Evolutionary conservation across 2,329 filamentous ascomycete species (phyloP), one percentile per base, ranked within the genome.

Genomic region (Aspergillus piperis): DNA sequence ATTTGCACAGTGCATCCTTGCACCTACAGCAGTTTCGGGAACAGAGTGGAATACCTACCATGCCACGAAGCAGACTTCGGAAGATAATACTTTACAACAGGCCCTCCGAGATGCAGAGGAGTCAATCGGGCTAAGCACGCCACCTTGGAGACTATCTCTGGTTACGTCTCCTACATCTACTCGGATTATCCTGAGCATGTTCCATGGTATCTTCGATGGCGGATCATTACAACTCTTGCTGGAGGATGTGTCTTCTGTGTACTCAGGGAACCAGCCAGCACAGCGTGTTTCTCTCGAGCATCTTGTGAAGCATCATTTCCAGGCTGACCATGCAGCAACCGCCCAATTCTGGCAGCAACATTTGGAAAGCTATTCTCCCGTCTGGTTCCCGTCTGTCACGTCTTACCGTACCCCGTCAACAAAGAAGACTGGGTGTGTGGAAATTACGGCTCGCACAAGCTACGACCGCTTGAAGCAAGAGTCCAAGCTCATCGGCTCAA

Each of bases 131-230:
- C 44, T 71, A n/a, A 53, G 32, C 15, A 51, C 30, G 3, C 63
- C 62, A 2, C 67, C 69, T 1, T 72, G 68, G 62, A 69, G 67
- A 42, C 17, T 74, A 1, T 66, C 71, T 13, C 41, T 72, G 3
- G 27, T 71, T 5, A 49, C 57, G 25, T 57, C 61, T 1, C 30
- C 44, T 1, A n/a, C 42, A 13, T 38, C 53, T 2, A 55, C 58
- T 0, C 30, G 66, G 5, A 48, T 75, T 8, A 56, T 75, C n/a
- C 60, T 76, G 27, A 72, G 73, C 62, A 70, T 76, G 60, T 73
- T 75, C 19, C 75, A 77, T 61, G 75, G 74, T 23, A 71, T 77
- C 13, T 76, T 75, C 48, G 74, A 77, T 48, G 75, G 74, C 47
- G 73, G 71, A 3, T 77, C 75, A 1, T 48, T 75, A 41, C 67